Conservation (phyloP, 495 filamentous ascomycete species). For the Hyaloscypha hepaticicola region DNA sequence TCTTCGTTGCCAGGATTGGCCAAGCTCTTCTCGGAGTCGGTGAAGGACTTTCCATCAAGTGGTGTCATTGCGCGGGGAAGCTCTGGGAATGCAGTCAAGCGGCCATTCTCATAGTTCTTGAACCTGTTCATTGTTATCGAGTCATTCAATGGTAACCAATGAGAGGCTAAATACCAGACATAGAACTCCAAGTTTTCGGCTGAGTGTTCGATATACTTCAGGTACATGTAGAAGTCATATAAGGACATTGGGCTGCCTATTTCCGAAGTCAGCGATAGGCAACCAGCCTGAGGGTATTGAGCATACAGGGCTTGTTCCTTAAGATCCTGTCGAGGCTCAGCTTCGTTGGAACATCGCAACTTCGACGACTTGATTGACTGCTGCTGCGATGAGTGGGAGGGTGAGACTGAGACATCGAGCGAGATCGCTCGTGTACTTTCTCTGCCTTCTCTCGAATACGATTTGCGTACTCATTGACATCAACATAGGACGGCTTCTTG, state of each 20-base stretch:
- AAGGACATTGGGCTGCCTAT: slow-evolving; percentile 55
- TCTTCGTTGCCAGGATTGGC: slow-evolving; percentile 28
- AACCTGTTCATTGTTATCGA: slow-evolving; percentile 31
- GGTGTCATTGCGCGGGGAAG: slow-evolving; percentile 24
- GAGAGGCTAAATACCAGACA: slow-evolving; percentile 55
- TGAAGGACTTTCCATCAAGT: slow-evolving; percentile 30
- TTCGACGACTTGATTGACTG: slow-evolving; percentile 27
- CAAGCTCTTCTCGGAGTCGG: slow-evolving; percentile 32
- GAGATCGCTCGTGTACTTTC: slow-evolving; percentile 2
- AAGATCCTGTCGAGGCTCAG: slow-evolving; percentile 41
- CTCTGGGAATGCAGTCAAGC: slow-evolving; percentile 32
- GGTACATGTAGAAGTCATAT: slow-evolving; percentile 80
- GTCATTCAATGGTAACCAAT: neutral
- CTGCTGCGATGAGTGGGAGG: slow-evolving; percentile 23
- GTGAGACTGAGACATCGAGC: neutral
- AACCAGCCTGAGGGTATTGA: neutral
- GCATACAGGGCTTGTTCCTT: slow-evolving; percentile 42
- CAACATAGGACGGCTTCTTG: slow-evolving; percentile 45
- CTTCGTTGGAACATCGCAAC: slow-evolving; percentile 35
- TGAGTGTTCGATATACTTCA: slow-evolving; percentile 68
- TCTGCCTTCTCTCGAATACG: slow-evolving; percentile 29
- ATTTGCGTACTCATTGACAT: slow-evolving; percentile 39
- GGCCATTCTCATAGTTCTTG: slow-evolving; percentile 41
- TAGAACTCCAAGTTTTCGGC: slow-evolving; percentile 82
- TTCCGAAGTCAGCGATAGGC: neutral